Conservation (phyloP, 345 rosid genomes). For the Eucalyptus fibrosa region DNA sequence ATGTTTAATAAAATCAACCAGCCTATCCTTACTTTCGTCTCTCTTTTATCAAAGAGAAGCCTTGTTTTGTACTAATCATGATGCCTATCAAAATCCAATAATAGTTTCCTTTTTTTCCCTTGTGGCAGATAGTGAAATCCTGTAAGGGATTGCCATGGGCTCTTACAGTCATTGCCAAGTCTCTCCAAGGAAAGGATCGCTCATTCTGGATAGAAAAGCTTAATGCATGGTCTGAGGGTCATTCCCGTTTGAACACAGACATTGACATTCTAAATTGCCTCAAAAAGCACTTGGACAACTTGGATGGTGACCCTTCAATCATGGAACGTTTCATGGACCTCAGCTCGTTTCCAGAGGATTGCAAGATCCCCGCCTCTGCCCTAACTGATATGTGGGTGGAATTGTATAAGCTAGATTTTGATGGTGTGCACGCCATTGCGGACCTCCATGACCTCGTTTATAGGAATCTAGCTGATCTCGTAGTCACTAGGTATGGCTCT, state of each 20-base stretch:
- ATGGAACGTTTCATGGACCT: slow-evolving; percentile 51
- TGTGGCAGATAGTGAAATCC: neutral
- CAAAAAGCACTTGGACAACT: slow-evolving; percentile 24
- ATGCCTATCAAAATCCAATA: neutral
- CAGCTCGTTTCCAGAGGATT: slow-evolving; percentile 49
- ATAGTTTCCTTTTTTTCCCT: neutral
- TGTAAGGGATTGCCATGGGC: neutral
- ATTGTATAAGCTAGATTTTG: slow-evolving; percentile 13
- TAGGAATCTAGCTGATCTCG: slow-evolving; percentile 21
- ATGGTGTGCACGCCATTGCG: slow-evolving; percentile 3
- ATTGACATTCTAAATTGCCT: slow-evolving; percentile 21
- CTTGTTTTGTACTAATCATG: neutral
- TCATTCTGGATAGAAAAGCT: neutral
- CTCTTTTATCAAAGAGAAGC: neutral
- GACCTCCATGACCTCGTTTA: slow-evolving; percentile 27
- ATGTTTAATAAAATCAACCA: neutral
- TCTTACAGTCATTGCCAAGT: neutral
- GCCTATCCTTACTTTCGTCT: neutral
- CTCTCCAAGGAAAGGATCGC: slow-evolving; percentile 1
- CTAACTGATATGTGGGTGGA: slow-evolving; percentile 47
- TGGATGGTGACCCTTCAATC: neutral
- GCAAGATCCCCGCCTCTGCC: slow-evolving; percentile 24
- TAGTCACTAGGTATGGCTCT: slow-evolving; percentile 19
- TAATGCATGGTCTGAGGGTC: slow-evolving; percentile 5
- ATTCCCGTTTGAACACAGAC: slow-evolving; percentile 3